A percentile compares a stretch with the other conserved stretches of the same genome.
These are phyloP conservation scores for Royoungia palumana DNA, from an alignment of 768 basidiomycete genomes.

Conservation along the genomic window DNA sequence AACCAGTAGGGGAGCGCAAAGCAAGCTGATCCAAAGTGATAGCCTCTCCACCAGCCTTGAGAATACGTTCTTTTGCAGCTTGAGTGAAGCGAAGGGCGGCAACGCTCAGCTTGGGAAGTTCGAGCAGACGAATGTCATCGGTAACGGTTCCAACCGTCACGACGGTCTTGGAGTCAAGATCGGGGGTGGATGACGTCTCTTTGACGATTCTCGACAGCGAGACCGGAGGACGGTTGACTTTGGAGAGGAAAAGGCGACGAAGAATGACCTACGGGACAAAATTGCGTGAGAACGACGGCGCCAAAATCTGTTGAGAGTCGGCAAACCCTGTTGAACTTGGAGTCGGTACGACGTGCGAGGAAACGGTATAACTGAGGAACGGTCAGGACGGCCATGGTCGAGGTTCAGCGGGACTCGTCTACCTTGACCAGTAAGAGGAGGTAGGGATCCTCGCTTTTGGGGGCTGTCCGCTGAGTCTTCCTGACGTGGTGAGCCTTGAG, in stretches of 20 bases:
- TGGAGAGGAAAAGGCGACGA: slow-evolving; percentile 94
- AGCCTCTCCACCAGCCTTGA: slow-evolving; percentile 92
- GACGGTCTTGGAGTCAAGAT: slow-evolving; percentile 77
- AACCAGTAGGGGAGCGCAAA: slow-evolving; percentile 87
- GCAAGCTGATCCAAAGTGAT: slow-evolving; percentile 97
- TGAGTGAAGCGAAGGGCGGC: slow-evolving; percentile 95
- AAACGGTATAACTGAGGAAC: slow-evolving; percentile 88
- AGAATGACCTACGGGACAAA: slow-evolving; percentile 68
- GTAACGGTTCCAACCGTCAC: slow-evolving; percentile 91
- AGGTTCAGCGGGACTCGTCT: slow-evolving; percentile 20
- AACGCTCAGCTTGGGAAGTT: slow-evolving; percentile 86
- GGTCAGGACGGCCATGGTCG: slow-evolving; percentile 7
- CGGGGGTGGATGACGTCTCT: slow-evolving; percentile 66
- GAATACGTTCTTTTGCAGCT: slow-evolving; percentile 89
- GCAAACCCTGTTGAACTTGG: slow-evolving; percentile 88
- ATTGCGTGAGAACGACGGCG: slow-evolving; percentile 16
- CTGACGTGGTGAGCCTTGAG: slow-evolving; percentile 96
- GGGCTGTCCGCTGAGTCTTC: slow-evolving; percentile 91
- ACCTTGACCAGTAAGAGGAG: slow-evolving; percentile 98
- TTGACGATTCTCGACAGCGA: slow-evolving; percentile 90
- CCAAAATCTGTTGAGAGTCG: slow-evolving; percentile 4
- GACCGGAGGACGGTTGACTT: slow-evolving; percentile 94
- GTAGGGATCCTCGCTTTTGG: slow-evolving; percentile 99
- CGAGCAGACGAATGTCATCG: slow-evolving; percentile 86
- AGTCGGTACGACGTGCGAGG: slow-evolving; percentile 94